These are phyloP conservation scores for Waitea zeae DNA, from an alignment of 1,284 basidiomycete genomes.

Conservation along the genomic window DNA sequence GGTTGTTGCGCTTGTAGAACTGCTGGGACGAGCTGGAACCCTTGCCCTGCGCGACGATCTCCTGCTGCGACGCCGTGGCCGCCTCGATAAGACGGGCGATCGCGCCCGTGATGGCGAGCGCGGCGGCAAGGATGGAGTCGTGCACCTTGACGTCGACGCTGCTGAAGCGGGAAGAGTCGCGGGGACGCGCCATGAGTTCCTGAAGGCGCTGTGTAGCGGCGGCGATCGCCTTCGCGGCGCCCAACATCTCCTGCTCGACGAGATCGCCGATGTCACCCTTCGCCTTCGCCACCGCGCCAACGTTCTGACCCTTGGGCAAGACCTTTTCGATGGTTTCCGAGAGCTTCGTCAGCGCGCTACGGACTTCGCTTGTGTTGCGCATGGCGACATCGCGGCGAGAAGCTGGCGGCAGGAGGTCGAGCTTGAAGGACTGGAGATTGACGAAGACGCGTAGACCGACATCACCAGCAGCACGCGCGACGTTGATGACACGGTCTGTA, in stretches of 20 bases:
- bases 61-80: conserved; percentile 93
- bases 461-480: conserved; percentile 82
- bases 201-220: conserved; percentile 82
- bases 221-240: conserved; percentile 89
- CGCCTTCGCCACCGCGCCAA: conserved; percentile 51
- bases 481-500: conserved; percentile 72
- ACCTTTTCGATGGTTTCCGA: conserved; percentile 79
- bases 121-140: conserved; percentile 90
- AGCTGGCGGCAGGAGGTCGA: conserved; percentile 56
- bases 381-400: conserved; percentile 74
- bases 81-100: conserved; percentile 92
- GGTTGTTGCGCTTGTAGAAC: conserved; percentile 99
- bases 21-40: conserved; percentile 85
- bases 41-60: conserved; percentile 92
- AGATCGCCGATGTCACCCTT: conserved; percentile 94
- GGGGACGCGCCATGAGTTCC: conserved; percentile 78
- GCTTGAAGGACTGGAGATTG: conserved; percentile 90
- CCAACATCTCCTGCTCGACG: conserved; percentile 93
- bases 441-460: conserved; percentile 85
- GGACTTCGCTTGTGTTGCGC: conserved; percentile 79
- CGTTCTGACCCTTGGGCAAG: conserved; percentile 70
- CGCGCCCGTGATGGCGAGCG: conserved; percentile 88
- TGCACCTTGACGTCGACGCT: conserved; percentile 93
- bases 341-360: conserved; percentile 66
- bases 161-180: conserved; percentile 70